A percentile compares a stretch with the other conserved stretches of the same genome.
Evolutionary conservation across 352 stramenopile genomes (phyloP).

Genomic region (Phytophthora brassicae): DNA sequence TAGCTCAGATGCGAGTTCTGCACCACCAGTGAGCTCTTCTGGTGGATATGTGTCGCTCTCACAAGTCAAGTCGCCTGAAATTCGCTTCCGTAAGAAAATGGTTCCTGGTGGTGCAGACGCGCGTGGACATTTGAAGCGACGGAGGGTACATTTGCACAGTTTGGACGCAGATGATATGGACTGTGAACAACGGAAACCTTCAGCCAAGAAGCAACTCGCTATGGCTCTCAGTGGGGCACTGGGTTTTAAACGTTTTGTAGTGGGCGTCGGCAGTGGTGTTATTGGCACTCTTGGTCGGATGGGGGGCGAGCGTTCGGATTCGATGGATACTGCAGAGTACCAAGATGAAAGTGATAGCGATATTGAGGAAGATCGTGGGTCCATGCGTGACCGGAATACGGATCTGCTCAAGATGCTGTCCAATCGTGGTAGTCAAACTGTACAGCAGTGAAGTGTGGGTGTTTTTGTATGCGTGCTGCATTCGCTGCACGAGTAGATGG

Average conservation of each 20-base stretch:
- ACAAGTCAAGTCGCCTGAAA: constrained; percentile 71
- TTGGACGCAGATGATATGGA: constrained; percentile 35
- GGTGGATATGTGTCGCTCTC: constrained; percentile 80
- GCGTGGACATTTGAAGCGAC: constrained; percentile 62
- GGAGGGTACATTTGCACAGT: constrained; percentile 47
- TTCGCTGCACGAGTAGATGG: constrained; percentile 5
- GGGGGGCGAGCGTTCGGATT: constrained; percentile 30
- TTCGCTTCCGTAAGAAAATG: constrained; percentile 64
- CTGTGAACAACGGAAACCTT: constrained; percentile 24
- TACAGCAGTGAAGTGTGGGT: constrained; percentile 23
- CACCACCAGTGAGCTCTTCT: constrained; percentile 39
- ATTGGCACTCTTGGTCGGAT: constrained; percentile 35
- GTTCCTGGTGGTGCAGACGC: constrained; percentile 33
- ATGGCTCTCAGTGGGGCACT: constrained; percentile 32
- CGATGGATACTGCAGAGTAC: constrained; percentile 34
- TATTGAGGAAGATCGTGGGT: constrained; percentile 28
- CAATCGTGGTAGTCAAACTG: constrained; percentile 25
- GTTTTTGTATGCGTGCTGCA: constrained; percentile 13
- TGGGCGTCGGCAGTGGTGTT: constrained; percentile 34
- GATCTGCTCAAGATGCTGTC: constrained; percentile 65
- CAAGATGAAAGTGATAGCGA: constrained; percentile 45
- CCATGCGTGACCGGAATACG: constrained; percentile 22
- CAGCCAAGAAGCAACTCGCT: constrained; percentile 32
- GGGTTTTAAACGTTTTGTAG: constrained; percentile 37
- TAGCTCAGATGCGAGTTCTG: constrained; percentile 13